A percentile compares a stretch with the other conserved stretches of the same genome.
phyloP scores from a whole-genome alignment of 2,329 filamentous ascomycete genomes.

The Colletotrichum chlorophyti region DNA sequence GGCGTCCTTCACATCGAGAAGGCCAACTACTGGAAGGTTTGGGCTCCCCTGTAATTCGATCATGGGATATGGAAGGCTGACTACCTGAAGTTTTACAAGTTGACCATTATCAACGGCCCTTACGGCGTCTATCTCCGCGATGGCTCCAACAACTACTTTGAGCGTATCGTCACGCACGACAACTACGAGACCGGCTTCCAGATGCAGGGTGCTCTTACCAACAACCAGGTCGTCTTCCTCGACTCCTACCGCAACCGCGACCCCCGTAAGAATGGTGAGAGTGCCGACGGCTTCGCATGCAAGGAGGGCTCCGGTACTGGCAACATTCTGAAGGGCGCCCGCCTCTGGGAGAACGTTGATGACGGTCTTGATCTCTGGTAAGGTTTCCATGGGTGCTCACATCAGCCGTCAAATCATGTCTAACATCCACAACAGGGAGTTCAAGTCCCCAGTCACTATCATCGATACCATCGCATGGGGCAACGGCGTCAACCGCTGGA shows the following conservation, averaged over 20 bases:
- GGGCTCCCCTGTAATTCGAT: too few species aligned
- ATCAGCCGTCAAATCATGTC: neutral
- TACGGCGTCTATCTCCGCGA: conserved; percentile 45
- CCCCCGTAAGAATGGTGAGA: conserved; percentile 58
- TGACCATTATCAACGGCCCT: conserved; percentile 45
- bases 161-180: conserved; percentile 43
- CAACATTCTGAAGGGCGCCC: conserved; percentile 50
- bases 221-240: conserved; percentile 49
- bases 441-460: conserved; percentile 49
- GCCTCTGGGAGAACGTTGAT: conserved; percentile 58
- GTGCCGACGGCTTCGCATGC: conserved; percentile 55
- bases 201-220: conserved; percentile 38
- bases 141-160: conserved; percentile 44
- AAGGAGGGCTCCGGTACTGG: conserved; percentile 54
- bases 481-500: conserved; percentile 54
- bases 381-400: neutral
- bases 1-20: conserved; percentile 54
- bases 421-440: conserved; percentile 32
- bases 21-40: too few species aligned
- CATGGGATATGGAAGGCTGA: conserved; percentile 37
- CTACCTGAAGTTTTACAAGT: conserved; percentile 45
- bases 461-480: conserved; percentile 53
- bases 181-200: conserved; percentile 48
- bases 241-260: conserved; percentile 53
- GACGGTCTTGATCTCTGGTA: conserved; percentile 44